These are phyloP conservation scores for Inga oerstediana DNA, from an alignment of 306 rosid species.

Conservation along the genomic window DNA sequence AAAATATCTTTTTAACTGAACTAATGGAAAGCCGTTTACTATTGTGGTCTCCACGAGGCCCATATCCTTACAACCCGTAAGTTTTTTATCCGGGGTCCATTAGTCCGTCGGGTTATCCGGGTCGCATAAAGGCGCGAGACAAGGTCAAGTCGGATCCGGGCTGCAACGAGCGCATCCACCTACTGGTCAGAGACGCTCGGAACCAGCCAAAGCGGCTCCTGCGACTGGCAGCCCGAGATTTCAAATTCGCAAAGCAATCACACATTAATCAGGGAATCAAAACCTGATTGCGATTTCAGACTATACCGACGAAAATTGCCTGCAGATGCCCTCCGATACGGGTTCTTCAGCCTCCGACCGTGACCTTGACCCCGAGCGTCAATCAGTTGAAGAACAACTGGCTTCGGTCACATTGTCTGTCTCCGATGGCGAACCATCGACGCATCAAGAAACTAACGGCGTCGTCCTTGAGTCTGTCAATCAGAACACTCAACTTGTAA, in stretches of 20 bases:
- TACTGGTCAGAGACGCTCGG: constrained; percentile 40
- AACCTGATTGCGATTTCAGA: not conserved
- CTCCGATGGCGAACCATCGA: constrained; percentile 19
- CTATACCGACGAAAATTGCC: not conserved
- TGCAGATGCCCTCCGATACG: constrained; percentile 52
- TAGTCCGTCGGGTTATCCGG: not conserved
- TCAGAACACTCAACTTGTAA: constrained; percentile 22
- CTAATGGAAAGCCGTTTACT: not conserved
- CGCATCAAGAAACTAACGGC: constrained; percentile 36
- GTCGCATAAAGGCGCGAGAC: not conserved
- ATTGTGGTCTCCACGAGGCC: not conserved
- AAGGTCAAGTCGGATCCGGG: constrained; percentile 5
- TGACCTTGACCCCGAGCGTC: constrained; percentile 7
- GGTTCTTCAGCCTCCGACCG: constrained; percentile 44
- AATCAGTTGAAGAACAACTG: constrained; percentile 38
- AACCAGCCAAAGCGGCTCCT: constrained; percentile 10
- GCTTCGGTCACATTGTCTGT: constrained; percentile 46
- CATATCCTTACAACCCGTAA: not conserved
- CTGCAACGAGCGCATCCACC: constrained; percentile 27
- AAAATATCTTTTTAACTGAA: too few species aligned
- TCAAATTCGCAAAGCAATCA: not conserved
- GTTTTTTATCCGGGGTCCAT: not conserved
- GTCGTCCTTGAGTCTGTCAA: constrained; percentile 36
- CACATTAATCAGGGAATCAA: not conserved
- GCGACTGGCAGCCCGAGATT: constrained; percentile 35